Percentiles rank a stretch among this genome's conserved stretches.
Conservation (phyloP, 306 rosid species). For the Cicer bijugum region DNA sequence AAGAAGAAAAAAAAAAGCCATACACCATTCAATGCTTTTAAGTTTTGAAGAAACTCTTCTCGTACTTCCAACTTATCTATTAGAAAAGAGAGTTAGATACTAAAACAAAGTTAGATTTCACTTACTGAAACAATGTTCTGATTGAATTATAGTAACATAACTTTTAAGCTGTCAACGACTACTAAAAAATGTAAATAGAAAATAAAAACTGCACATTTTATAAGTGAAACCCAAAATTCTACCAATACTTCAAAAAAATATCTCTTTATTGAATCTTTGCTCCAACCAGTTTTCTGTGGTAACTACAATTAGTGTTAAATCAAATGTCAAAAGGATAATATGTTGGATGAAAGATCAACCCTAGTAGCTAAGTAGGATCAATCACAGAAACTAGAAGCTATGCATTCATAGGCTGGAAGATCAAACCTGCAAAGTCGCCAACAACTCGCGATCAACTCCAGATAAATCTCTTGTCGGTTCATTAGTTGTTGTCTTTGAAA, state of each 20-base stretch:
- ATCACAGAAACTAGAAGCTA: conserved; percentile 29
- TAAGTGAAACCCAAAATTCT: background rate
- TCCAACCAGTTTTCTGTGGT: too few species aligned
- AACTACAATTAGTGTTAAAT: too few species aligned
- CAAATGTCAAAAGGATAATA: background rate
- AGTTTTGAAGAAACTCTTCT: background rate
- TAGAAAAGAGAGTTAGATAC: background rate
- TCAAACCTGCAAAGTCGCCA: conserved; percentile 84
- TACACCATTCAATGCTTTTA: background rate
- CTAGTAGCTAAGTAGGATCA: conserved; percentile 5
- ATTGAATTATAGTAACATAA: background rate
- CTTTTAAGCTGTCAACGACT: background rate
- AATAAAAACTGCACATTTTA: too few species aligned
- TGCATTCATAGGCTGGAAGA: conserved; percentile 29
- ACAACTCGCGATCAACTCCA: conserved; percentile 70
- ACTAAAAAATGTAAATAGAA: background rate
- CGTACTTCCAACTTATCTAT: conserved; percentile 15
- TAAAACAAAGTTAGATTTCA: background rate
- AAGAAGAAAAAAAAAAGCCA: background rate
- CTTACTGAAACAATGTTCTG: background rate
- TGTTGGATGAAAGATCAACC: conserved; percentile 2
- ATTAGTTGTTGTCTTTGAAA: conserved; percentile 52
- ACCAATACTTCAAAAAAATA: background rate
- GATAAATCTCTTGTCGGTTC: conserved; percentile 60
- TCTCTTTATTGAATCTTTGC: too few species aligned